Conservation (phyloP, 2,329 filamentous ascomycete genomes). For the Ophiocordyceps camponoti-saundersi region DNA sequence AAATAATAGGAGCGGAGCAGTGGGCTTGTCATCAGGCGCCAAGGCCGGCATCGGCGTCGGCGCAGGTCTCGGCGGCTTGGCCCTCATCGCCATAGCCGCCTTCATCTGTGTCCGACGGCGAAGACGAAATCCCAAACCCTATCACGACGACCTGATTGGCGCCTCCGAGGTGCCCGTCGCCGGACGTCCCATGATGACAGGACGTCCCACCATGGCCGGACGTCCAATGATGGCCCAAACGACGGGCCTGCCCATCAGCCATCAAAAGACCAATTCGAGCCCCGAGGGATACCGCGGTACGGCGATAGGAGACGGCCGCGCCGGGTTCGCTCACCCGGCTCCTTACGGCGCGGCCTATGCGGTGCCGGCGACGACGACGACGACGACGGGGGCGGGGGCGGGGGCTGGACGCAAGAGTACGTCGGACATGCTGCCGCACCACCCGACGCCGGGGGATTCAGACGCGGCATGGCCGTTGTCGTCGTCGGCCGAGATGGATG, state of each 20-base stretch:
- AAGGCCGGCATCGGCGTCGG: conserved; percentile 26
- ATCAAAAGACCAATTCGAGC: conserved; percentile 7
- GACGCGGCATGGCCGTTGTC: background rate
- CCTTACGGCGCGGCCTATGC: conserved; percentile 14
- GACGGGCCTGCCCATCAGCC: conserved; percentile 9
- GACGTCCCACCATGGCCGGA: conserved; percentile 13
- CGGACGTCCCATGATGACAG: conserved; percentile 2
- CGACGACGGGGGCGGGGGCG: conserved; percentile 2
- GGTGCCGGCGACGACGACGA: conserved; percentile 1
- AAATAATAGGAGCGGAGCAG: conserved; percentile 5
- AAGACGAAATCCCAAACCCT: conserved; percentile 14
- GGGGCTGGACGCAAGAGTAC: too few relatives aligned
- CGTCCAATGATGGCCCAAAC: conserved; percentile 8
- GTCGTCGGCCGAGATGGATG: conserved; percentile 9
- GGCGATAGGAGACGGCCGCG: conserved; percentile 19
- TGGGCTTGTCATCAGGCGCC: conserved; percentile 21
- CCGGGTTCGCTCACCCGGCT: conserved; percentile 21
- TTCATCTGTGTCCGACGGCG: conserved; percentile 13
- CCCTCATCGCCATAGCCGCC: conserved; percentile 12
- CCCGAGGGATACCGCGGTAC: conserved; percentile 22
- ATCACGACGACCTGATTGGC: conserved; percentile 22
- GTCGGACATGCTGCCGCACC: conserved; percentile 8
- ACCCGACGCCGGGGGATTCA: conserved; percentile 9
- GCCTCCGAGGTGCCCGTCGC: conserved; percentile 24
- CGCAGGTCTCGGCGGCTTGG: conserved; percentile 18